Evolutionary conservation across 345 rosid genomes (phyloP), one percentile per base, ranked within the genome.

Genomic region (Ceriops decandra): DNA sequence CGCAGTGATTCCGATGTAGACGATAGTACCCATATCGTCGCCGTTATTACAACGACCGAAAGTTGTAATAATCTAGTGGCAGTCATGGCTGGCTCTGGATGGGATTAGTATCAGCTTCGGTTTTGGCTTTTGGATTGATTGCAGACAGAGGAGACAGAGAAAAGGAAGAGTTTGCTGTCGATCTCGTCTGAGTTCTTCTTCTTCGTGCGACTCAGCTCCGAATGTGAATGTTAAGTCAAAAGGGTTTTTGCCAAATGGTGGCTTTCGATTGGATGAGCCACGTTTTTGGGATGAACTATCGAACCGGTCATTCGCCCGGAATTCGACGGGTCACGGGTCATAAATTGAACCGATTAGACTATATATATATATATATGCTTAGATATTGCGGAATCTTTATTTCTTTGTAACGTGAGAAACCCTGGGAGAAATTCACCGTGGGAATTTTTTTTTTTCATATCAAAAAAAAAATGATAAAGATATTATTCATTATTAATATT

Each of bases 1-100:
- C 91, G 90, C 3, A 95, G 74, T 0, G 96, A 86, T 31, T 79
- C 70, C 16, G 90, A 76, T 5, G 71, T 27, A 9, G 70, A 73
- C 4, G 71, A 67, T 27, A 81, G 16, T 7, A 81, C 6, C 72
- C 70, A 83, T 0, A 85, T 1, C 11, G 59, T 27, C 16, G 68
- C 33, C 0, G 31, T 2, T 8, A 72, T 36, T 24, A 52, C 68
- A 27, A 72, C 4, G 6, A 52, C 22, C 32, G 32, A 16, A 5
- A 24, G 32, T 19, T 21, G n/a, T 0, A 6, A 19, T 22, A 28
- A 31, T 30, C 67, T 42, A 7, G 63, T 31, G 24, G 26, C 68
- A 10, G 24, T 62, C 58, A 52, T 49, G 57, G 21, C 26, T 19
- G 68, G 4, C 30, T 22, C 32, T 46, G 9, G 15, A 1, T 7